Percentiles rank a stretch among this genome's conserved stretches.
Conservation (phyloP, 768 basidiomycete species). For the Amanita polypyramis region DNA sequence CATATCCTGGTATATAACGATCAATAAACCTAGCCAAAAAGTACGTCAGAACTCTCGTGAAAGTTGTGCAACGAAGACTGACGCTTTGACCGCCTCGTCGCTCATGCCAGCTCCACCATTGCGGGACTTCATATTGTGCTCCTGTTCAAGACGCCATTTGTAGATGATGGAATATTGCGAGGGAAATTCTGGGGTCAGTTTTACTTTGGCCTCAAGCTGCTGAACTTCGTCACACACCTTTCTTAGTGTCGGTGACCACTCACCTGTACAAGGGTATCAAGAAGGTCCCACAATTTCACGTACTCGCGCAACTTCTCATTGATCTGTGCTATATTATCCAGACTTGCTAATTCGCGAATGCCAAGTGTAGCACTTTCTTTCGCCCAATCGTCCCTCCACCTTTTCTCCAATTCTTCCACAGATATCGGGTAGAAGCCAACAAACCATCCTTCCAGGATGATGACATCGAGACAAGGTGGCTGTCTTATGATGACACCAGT, state of each 20-base stretch:
- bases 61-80: slow-evolving; percentile 20
- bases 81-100: slow-evolving; percentile 63
- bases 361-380: slow-evolving; percentile 26
- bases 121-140: slow-evolving; percentile 74
- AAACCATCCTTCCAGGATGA: slow-evolving; percentile 96
- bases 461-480: slow-evolving; percentile 48
- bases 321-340: slow-evolving; percentile 47
- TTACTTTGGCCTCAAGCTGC: slow-evolving; percentile 19
- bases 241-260: slow-evolving; percentile 4
- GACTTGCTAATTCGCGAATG: slow-evolving; percentile 27
- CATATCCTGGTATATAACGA: slow-evolving; percentile 90
- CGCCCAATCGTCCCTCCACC: slow-evolving; percentile 41
- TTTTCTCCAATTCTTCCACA: slow-evolving; percentile 34
- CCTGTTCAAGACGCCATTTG: slow-evolving; percentile 84
- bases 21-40: slow-evolving; percentile 60
- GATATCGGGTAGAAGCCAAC: slow-evolving; percentile 72
- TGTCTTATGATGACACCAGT: slow-evolving; percentile 32
- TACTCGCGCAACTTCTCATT: slow-evolving; percentile 58
- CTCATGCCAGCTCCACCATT: slow-evolving; percentile 89
- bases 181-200: slow-evolving; percentile 14
- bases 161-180: slow-evolving; percentile 53
- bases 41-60: not conserved
- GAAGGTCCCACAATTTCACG: slow-evolving; percentile 52
- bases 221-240: not conserved
- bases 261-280: slow-evolving; percentile 76